Base-by-base conservation (phyloP, 2,329 filamentous ascomycete species). In the Aspergillus carbonarius region DNA sequence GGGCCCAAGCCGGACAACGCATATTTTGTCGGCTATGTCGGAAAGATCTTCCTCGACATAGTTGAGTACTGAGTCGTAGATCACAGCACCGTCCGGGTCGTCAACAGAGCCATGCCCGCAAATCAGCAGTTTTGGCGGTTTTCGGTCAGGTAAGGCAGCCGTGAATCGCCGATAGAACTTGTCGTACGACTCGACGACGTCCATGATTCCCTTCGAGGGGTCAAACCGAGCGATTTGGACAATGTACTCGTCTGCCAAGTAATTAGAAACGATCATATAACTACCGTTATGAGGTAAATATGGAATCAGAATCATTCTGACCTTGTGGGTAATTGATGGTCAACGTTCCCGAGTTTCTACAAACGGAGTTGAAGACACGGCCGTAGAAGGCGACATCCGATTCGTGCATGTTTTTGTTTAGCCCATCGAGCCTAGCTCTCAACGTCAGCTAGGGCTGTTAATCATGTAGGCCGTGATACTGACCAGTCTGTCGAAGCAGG, bases 181-280 rank as follows among this genome's bases (percentile, higher is more conserved):
- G 40, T 87, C 88, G 63, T 93, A 95, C 0, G 88, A 84, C 61
- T 89, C 85, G 57, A 95, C 83, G 7, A 92, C 88, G 53, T 90
- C 88, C 0, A 88, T 85, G 42, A 93, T 92, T 8, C 91, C 91
- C 76, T 93, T 95, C 48, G 90, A 86, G 0, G 91, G 91, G 65
- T 95, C 91, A 70, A 95, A 95, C 18, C 91, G 88, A 1, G 91
- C 89, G 25, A 93, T 85, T 71, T 95, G 91, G 5, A 89, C 83
- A 65, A 95, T 91, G 73, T 92, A 95, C 69, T 87, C 83, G 64
- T 88, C 82, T 79, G 58, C 57, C n/a, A 17, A 17, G n/a, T 18
- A 4, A n/a, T 60, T 57, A 55, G 52, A 15, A 18, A 25, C 2
- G 17, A 18, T 12, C 35, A 17, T 12, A 9, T 32, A 32, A 32